These are phyloP conservation scores for Pisolithus thermaeus DNA, from an alignment of 1,284 basidiomycete genomes.

Conservation along the genomic window DNA sequence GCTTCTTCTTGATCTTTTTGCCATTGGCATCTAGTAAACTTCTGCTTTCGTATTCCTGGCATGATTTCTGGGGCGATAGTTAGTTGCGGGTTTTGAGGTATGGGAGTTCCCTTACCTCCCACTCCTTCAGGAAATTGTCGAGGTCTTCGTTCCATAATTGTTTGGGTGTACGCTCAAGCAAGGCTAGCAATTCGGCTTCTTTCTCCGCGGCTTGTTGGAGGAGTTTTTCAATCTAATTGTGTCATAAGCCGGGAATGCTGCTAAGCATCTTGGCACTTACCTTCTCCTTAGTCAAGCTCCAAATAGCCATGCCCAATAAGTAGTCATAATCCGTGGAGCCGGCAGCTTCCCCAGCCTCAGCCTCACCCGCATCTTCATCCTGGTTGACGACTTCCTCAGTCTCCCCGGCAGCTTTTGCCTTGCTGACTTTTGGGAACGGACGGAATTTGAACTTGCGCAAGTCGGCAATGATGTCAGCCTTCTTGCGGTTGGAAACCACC, in stretches of 20 bases:
- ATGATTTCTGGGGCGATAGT: constrained; percentile 44
- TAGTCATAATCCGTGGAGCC: constrained; percentile 85
- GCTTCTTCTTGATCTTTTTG: constrained; percentile 71
- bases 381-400: constrained; percentile 58
- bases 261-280: constrained; percentile 35
- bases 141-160: constrained; percentile 92
- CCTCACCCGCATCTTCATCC: constrained; percentile 57
- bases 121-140: constrained; percentile 77
- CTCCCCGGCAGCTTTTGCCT: constrained; percentile 71
- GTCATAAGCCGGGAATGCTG: constrained; percentile 3
- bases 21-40: constrained; percentile 48
- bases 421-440: constrained; percentile 78
- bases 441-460: constrained; percentile 82
- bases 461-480: constrained; percentile 81
- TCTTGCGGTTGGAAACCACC: constrained; percentile 91
- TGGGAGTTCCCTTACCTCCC: constrained; percentile 59
- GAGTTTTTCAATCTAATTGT: constrained; percentile 76
- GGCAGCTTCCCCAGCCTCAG: constrained; percentile 38
- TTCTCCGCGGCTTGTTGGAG: constrained; percentile 77
- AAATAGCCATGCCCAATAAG: constrained; percentile 92
- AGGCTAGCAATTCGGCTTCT: constrained; percentile 74
- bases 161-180: constrained; percentile 78
- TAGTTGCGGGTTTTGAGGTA: not conserved
- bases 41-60: constrained; percentile 55
- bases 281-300: constrained; percentile 92